Evolutionary conservation across 139 green algal species (phyloP).

Genomic region (Volvox reticuliferus): DNA sequence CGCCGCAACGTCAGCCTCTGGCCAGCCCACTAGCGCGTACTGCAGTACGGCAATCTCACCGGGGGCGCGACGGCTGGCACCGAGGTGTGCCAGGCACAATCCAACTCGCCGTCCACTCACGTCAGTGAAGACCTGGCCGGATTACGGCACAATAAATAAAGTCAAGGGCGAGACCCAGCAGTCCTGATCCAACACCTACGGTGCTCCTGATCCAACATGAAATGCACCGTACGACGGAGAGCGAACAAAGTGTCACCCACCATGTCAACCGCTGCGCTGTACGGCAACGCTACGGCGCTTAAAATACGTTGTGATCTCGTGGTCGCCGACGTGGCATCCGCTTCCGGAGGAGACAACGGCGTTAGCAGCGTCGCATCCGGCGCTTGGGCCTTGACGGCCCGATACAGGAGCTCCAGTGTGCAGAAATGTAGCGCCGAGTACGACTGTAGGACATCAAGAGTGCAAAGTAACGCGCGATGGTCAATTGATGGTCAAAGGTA

Average conservation of each 20-base stretch:
- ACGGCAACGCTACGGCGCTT: constrained; percentile 10
- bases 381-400: constrained; percentile 44
- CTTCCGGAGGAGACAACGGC: not conserved
- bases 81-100: constrained; percentile 4
- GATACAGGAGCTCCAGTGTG: constrained; percentile 33
- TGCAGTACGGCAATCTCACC: constrained; percentile 33
- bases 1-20: not conserved
- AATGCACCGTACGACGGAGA: too few species aligned
- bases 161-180: not conserved
- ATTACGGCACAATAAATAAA: not conserved
- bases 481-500: too few species aligned
- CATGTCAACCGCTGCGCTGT: constrained; percentile 29
- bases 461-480: not conserved
- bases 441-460: not conserved
- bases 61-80: constrained; percentile 20
- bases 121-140: constrained; percentile 35
- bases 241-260: not conserved
- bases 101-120: constrained; percentile 14
- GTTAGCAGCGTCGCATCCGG: constrained; percentile 26
- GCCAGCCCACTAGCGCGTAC: constrained; percentile 17
- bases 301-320: not conserved
- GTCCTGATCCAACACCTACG: not conserved
- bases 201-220: not conserved
- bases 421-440: constrained; percentile 19
- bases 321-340: not conserved